Percentiles rank a stretch among this genome's conserved stretches.
These are phyloP conservation scores for Helotiales sp. DNA, from an alignment of 2,329 filamentous ascomycete species.

Conservation along the genomic window DNA sequence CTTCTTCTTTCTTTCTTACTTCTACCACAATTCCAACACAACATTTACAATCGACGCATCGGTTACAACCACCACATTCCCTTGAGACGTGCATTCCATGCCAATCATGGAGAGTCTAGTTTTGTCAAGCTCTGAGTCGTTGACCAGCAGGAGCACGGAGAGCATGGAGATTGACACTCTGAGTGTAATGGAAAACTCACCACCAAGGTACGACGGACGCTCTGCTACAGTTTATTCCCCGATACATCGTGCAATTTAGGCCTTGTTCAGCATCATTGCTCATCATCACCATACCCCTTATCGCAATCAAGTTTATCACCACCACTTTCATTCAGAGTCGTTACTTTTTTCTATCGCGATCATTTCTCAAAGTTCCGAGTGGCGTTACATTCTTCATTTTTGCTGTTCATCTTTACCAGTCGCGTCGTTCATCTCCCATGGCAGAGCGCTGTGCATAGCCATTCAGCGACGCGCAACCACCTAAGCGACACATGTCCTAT, in stretches of 20 bases:
- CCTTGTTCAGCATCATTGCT: not conserved
- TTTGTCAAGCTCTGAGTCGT: constrained; percentile 36
- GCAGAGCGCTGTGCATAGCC: constrained; percentile 31
- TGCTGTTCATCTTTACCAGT: constrained; percentile 5
- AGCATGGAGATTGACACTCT: constrained; percentile 38
- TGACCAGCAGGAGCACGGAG: constrained; percentile 36
- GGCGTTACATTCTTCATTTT: not conserved
- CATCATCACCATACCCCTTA: not conserved
- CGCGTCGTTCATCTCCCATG: constrained; percentile 18
- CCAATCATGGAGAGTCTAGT: constrained; percentile 21
- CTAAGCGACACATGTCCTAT: constrained; percentile 32
- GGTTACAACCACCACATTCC: not conserved
- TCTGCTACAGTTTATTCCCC: constrained; percentile 3
- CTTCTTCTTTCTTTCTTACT: constrained; percentile 4
- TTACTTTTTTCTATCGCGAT: not conserved
- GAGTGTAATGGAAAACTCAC: constrained; percentile 30
- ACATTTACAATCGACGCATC: constrained; percentile 1
- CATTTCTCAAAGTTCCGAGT: not conserved
- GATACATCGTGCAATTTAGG: constrained; percentile 15
- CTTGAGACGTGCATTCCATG: not conserved
- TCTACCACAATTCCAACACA: constrained; percentile 5
- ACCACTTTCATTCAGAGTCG: not conserved
- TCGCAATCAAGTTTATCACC: not conserved
- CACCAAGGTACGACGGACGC: constrained; percentile 37
- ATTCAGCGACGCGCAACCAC: constrained; percentile 29